phyloP scores from a whole-genome alignment of 2,329 filamentous ascomycete species.

The Ophiostoma fasciatum region DNA sequence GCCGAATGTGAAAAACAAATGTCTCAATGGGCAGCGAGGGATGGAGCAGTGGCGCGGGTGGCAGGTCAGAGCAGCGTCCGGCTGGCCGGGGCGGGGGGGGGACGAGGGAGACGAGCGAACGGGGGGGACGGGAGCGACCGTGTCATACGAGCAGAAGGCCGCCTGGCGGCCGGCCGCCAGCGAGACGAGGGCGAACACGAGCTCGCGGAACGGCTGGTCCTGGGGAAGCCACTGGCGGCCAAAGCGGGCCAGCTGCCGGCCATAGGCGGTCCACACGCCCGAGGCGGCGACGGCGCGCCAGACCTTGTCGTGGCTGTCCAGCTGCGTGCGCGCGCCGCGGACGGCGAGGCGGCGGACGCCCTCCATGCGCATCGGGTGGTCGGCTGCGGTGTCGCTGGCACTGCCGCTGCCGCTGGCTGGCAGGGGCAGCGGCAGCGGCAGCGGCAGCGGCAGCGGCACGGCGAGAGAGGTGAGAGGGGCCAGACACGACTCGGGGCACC shows the following conservation, averaged over 20 bases:
- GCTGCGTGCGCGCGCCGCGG: not conserved
- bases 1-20: not conserved
- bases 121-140: not conserved
- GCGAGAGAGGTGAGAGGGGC: slow-evolving; percentile 4
- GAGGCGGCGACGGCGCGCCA: not conserved
- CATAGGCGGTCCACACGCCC: not conserved
- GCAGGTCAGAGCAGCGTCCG: no score
- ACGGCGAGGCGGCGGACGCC: not conserved
- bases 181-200: slow-evolving; percentile 2
- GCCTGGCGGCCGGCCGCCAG: not conserved
- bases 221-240: slow-evolving; percentile 2
- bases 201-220: slow-evolving; percentile 1
- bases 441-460: not conserved
- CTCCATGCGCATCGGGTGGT: not conserved
- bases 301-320: not conserved
- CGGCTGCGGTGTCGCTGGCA: not conserved
- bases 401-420: no score
- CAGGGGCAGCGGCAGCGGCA: no score
- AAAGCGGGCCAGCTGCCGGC: not conserved
- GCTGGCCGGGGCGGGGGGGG: no score
- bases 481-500: slow-evolving; percentile 1
- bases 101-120: not conserved
- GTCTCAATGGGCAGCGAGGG: not conserved
- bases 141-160: not conserved
- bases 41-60: not conserved